These are phyloP conservation scores for Zasmidium cellare DNA, from an alignment of 2,329 filamentous ascomycete genomes.

Conservation along the genomic window DNA sequence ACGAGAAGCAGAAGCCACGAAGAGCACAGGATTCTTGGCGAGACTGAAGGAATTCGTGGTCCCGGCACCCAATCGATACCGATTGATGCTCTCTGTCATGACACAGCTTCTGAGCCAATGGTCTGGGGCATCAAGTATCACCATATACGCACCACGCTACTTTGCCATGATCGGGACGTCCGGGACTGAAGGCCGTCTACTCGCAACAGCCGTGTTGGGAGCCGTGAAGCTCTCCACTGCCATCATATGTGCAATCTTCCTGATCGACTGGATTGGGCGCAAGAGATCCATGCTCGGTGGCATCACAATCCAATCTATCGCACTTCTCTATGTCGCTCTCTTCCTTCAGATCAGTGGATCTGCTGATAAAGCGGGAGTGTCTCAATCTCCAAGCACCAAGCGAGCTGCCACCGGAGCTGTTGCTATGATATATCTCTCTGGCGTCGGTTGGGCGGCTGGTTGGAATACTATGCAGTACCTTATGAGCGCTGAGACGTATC, in stretches of 20 bases:
- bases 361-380: slow-evolving; percentile 47
- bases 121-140: slow-evolving; percentile 65
- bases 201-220: slow-evolving; percentile 74
- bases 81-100: slow-evolving; percentile 67
- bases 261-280: slow-evolving; percentile 42
- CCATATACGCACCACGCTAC: slow-evolving; percentile 72
- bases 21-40: slow-evolving; percentile 64
- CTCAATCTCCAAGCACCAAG: slow-evolving; percentile 53
- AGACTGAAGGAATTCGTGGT: slow-evolving; percentile 68
- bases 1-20: slow-evolving; percentile 70
- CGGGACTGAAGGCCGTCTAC: slow-evolving; percentile 66
- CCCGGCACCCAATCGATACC: slow-evolving; percentile 69
- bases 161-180: slow-evolving; percentile 71
- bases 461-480: slow-evolving; percentile 62
- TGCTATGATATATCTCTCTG: slow-evolving; percentile 54
- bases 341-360: slow-evolving; percentile 60
- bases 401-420: slow-evolving; percentile 66
- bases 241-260: slow-evolving; percentile 70
- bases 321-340: slow-evolving; percentile 57
- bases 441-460: slow-evolving; percentile 65
- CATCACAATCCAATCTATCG: slow-evolving; percentile 30
- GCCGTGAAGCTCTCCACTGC: slow-evolving; percentile 70
- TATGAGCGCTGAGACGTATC: slow-evolving; percentile 75
- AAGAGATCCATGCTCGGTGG: slow-evolving; percentile 48
- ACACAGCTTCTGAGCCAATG: slow-evolving; percentile 74